Percentiles rank a stretch among this genome's conserved stretches.
phyloP scores from a whole-genome alignment of 192 early-diverging fungal genomes.

The Umbelopsis isabellina region DNA sequence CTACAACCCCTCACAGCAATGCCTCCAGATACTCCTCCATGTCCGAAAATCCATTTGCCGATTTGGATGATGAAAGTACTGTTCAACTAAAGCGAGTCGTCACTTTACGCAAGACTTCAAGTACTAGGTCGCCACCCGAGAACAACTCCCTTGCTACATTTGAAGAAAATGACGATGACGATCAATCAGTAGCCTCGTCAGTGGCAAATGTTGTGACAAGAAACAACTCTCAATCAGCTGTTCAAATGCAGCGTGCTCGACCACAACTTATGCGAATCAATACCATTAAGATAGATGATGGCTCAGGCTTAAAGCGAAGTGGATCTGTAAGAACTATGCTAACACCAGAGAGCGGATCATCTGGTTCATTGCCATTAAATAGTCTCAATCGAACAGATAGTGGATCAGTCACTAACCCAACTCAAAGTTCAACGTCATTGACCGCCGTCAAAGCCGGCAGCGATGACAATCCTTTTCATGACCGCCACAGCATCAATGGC shows the following conservation, averaged over 20 bases:
- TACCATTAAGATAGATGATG: slow-evolving; percentile 27
- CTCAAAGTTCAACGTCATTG: slow-evolving; percentile 6
- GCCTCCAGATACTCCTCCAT: not conserved
- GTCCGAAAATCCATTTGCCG: slow-evolving; percentile 33
- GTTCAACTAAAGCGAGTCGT: slow-evolving; percentile 20
- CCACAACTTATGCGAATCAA: slow-evolving; percentile 42
- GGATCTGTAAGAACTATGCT: slow-evolving; percentile 31
- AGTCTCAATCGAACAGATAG: not conserved
- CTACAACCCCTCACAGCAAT: slow-evolving; percentile 1
- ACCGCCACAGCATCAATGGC: slow-evolving; percentile 21
- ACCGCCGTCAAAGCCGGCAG: slow-evolving; percentile 2
- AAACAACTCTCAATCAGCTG: slow-evolving; percentile 18
- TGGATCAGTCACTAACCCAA: not conserved
- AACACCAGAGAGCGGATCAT: slow-evolving; percentile 9
- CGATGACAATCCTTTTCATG: slow-evolving; percentile 24
- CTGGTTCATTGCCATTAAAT: not conserved
- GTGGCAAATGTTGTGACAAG: slow-evolving; percentile 15
- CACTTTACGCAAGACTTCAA: not conserved
- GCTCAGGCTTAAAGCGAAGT: slow-evolving; percentile 16
- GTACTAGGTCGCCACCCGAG: not conserved
- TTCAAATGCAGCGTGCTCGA: slow-evolving; percentile 40
- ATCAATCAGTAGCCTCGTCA: slow-evolving; percentile 1
- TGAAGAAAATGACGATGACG: slow-evolving; percentile 22
- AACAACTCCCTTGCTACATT: slow-evolving; percentile 9
- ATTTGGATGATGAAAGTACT: slow-evolving; percentile 24